Base-by-base conservation (phyloP, 352 stramenopile genomes). In the Pythium chondricola region DNA sequence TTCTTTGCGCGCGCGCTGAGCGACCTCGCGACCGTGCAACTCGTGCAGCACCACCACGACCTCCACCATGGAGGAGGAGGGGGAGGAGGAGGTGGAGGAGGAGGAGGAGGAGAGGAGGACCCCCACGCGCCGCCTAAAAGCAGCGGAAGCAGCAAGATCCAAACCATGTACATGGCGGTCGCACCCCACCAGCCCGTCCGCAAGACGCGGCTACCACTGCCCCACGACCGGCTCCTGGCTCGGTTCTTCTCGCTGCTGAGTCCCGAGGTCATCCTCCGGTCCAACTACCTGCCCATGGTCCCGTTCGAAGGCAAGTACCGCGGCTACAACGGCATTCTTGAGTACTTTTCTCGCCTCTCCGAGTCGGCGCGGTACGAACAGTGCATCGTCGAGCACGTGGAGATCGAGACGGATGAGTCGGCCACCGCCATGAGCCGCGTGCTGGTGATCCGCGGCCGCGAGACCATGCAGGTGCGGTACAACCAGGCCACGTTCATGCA, bases 231-330 rank as follows among this genome's bases (percentile, higher is more conserved):
- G 46, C 55, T 73, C 1, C 40, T 91, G 9, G 53, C 74, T 32
- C 82, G 80, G 6, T 83, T 93, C 32, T 88, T 90, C 57, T 93
- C 82, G 24, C 55, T 93, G 16, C 54, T 93, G 9, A 85, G 74
- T 22, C 69, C 80, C 0, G 79, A 93, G 40, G 64, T 93, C 33
- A 81, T 86, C 14, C 42, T 93, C 36, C 79, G 82, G 10, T 90
- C 79, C 31, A 93, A 93, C 35, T 93, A 93, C 56, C 57, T 93
- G 20, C 82, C 82, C n/a, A 93, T 93, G 82, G 82, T 93, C 32
- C 79, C 77, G n/a, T 93, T 93, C 25, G 77, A 85, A 43, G 82
- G 82, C 39, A 91, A 88, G 32, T 93, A 84, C 43, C 82, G 82
- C 16, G 79, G 77, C 17, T 89, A 72, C 60, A 61, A 59, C 10